Evolutionary conservation across 2,329 filamentous ascomycete species (phyloP), one percentile per base, ranked within the genome.

Genomic region (Lasiodiplodia hormozganensis): DNA sequence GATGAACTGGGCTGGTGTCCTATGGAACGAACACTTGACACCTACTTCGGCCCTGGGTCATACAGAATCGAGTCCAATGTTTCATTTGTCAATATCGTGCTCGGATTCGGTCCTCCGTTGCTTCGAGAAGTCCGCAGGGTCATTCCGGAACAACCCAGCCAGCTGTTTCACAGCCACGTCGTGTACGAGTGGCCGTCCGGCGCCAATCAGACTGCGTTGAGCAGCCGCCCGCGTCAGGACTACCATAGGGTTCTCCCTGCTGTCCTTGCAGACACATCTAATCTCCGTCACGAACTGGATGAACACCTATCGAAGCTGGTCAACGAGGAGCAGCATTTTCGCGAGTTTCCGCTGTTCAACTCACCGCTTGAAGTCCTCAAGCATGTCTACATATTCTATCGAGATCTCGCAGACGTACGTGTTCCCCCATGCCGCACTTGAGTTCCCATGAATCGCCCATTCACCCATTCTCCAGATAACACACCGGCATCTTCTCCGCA

Each of bases 171-270:
- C 65, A 68, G 76, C 7, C 79, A 81, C 58, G 67, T 79, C 47
- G 72, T 80, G 28, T 81, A 81, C 68, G 70, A 74, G 5, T 80
- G 78, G 79, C 78, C 78, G 21, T 76, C 76, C 3, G 21, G 38
- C 6, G 70, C 64, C 28, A 67, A 72, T 0, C 68, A 72, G 3
- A 69, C 71, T 0, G 16, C 7, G n/a, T 18, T 64, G 47, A 52
- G 47, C 18, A 25, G 47, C 21, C 7, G 8, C 14, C 65, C 65
- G 10, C 65, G 28, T 8, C 43, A 43, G 18, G 54, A 67, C n/a
- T 69, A 62, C 7, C 74, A 81, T 54, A 73, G 72, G 21, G 77
- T 81, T 3, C 73, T 81, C 12, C 79, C 79, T 1, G 78, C 75
- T 18, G 62, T 80, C 4, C 64, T 80, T 10, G 72, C 75, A 4